phyloP scores from a whole-genome alignment of 208 protist species.

The Herpetomonas samuelpessoai region DNA sequence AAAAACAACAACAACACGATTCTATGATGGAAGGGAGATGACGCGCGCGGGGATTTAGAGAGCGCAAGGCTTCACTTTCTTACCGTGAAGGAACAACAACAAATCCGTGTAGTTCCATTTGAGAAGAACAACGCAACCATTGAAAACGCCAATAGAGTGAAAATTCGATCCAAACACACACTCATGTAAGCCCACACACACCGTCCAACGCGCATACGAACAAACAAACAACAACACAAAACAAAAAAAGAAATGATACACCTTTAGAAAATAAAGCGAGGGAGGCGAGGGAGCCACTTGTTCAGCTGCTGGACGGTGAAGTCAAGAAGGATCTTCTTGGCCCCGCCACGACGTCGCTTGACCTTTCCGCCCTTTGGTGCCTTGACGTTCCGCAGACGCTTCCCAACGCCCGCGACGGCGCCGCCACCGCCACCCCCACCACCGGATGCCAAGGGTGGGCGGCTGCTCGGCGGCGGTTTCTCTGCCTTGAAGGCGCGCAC shows the following conservation, averaged over 20 bases:
- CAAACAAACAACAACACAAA: too few relatives aligned
- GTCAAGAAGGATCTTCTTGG: conserved; percentile 54
- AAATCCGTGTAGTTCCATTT: too few relatives aligned
- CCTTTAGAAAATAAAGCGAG: conserved; percentile 47
- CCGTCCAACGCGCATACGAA: conserved; percentile 12
- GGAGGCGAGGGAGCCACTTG: conserved; percentile 45
- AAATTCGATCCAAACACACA: too few relatives aligned
- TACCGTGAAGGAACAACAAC: too few relatives aligned
- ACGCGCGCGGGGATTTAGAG: too few relatives aligned
- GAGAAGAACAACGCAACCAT: too few relatives aligned
- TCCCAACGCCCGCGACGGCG: conserved; percentile 21
- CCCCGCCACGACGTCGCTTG: conserved; percentile 12
- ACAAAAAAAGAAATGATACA: too few relatives aligned
- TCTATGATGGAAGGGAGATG: too few relatives aligned
- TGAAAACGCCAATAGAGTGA: too few relatives aligned
- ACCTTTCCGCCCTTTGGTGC: conserved; percentile 21
- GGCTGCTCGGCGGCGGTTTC: conserved; percentile 54
- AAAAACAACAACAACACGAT: too few relatives aligned
- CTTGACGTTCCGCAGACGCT: conserved; percentile 33
- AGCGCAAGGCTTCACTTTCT: too few relatives aligned
- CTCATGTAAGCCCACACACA: background rate
- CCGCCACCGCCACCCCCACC: conserved; percentile 18
- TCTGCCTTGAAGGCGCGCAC: conserved; percentile 57
- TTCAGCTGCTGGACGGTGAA: conserved; percentile 42
- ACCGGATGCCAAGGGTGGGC: conserved; percentile 13